Evolutionary conservation across 2,329 filamentous ascomycete species (phyloP).

Genomic region (Pseudomassariella vexata): DNA sequence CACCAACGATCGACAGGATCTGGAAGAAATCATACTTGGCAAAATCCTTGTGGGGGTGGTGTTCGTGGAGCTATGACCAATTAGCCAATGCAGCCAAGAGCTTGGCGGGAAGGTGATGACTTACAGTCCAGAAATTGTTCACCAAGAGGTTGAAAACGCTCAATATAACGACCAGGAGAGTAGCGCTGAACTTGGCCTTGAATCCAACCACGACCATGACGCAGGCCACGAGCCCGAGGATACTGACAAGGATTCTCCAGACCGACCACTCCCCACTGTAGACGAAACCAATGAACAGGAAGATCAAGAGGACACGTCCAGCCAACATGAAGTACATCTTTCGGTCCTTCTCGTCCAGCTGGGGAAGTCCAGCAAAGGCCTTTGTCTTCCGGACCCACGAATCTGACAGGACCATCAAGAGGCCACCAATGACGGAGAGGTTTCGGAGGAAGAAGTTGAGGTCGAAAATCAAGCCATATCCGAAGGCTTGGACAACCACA

Average conservation of each 20-base stretch:
- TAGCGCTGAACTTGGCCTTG: conserved; percentile 98
- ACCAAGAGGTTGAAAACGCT: conserved; percentile 96
- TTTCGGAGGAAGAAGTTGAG: conserved; percentile 99
- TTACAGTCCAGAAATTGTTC: conserved; percentile 99
- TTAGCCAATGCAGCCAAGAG: conserved; percentile 16
- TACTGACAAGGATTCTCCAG: conserved; percentile 77
- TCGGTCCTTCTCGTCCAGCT: conserved; percentile 96
- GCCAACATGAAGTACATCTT: conserved; percentile 99
- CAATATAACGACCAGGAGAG: conserved; percentile 88
- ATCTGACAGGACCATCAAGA: conserved; percentile 97
- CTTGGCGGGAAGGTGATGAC: conserved; percentile 27
- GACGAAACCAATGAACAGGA: conserved; percentile 94
- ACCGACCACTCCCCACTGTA: conserved; percentile 91
- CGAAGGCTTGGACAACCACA: conserved; percentile 87
- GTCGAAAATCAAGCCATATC: conserved; percentile 97
- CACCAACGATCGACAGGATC: conserved; percentile 96
- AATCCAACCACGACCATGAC: conserved; percentile 99
- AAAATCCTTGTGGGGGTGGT: conserved; percentile 99
- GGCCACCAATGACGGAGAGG: conserved; percentile 90
- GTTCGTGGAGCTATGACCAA: conserved; percentile 71
- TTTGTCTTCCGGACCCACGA: conserved; percentile 98
- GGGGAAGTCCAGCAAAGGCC: conserved; percentile 87
- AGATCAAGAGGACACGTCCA: conserved; percentile 90
- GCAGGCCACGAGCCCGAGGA: conserved; percentile 83
- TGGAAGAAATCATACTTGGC: conserved; percentile 99